Percentiles rank a stretch among this genome's conserved stretches.
phyloP scores from a whole-genome alignment of 106 monocot genomes.

The Posidonia australis region DNA sequence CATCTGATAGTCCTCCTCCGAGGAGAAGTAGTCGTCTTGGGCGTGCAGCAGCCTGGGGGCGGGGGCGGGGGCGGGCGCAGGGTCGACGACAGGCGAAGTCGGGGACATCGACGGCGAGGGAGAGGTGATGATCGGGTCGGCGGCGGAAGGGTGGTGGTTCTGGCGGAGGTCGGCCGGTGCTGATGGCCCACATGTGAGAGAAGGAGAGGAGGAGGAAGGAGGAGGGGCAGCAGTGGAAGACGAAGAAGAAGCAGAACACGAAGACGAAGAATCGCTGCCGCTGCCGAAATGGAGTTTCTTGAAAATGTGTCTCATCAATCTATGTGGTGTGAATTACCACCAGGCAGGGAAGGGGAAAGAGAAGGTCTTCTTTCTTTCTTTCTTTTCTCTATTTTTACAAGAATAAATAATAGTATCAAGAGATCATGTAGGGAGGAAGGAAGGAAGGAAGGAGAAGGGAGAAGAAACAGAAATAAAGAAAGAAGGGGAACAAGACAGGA shows the following conservation, averaged over 20 bases:
- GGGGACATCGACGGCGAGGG: too few species aligned
- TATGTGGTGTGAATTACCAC: too few species aligned
- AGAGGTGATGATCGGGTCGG: neutral
- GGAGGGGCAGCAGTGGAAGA: neutral
- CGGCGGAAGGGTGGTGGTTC: neutral
- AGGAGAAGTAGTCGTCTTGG: constrained; percentile 50
- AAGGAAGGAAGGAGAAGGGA: too few species aligned
- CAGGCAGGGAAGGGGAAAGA: too few species aligned
- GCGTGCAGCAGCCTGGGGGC: constrained; percentile 6
- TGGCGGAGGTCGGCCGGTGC: neutral
- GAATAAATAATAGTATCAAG: too few species aligned
- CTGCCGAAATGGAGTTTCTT: constrained; percentile 31
- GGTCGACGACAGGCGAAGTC: neutral
- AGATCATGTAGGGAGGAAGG: too few species aligned
- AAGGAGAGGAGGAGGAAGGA: constrained; percentile 5
- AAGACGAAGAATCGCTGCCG: constrained; percentile 17
- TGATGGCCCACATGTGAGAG: neutral
- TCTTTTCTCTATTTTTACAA: too few species aligned
- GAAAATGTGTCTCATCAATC: constrained; percentile 27
- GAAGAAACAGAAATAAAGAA: too few species aligned
- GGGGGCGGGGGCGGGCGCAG: neutral
- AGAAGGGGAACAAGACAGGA: too few species aligned
- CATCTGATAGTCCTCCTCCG: constrained; percentile 96
- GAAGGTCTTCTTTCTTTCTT: too few species aligned
- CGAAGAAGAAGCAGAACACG: too few species aligned